Evolutionary conservation across 495 filamentous ascomycete genomes (phyloP).

Genomic region (Penicillium angulare): DNA sequence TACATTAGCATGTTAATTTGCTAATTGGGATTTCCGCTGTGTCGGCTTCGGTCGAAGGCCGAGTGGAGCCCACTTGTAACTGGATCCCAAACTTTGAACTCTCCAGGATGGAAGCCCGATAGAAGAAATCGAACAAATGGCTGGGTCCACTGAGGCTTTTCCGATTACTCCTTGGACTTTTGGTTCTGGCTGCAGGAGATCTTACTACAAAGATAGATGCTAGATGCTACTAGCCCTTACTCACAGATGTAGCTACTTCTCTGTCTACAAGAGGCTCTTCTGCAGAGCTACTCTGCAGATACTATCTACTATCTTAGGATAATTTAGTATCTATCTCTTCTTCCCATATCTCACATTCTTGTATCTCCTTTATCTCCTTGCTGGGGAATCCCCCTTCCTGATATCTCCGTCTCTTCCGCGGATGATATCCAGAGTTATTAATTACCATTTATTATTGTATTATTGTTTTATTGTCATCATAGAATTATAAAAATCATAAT

Average conservation of each 20-base stretch:
- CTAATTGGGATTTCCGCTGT: no score
- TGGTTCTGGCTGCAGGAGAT: background rate
- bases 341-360: slow-evolving; percentile 14
- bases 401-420: slow-evolving; percentile 12
- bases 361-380: background rate
- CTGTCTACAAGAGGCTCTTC: background rate
- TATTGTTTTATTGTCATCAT: no score
- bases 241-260: background rate
- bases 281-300: no score
- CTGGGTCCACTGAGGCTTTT: slow-evolving; percentile 16
- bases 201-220: no score
- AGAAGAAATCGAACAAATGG: slow-evolving; percentile 17
- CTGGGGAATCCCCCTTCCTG: background rate
- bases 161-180: slow-evolving; percentile 1
- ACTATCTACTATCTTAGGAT: no score
- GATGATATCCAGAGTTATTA: no score
- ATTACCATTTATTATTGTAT: no score
- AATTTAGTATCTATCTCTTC: no score
- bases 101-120: slow-evolving; percentile 26
- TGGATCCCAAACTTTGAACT: no score
- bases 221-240: no score
- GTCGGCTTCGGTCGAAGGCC: slow-evolving; percentile 15
- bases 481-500: no score
- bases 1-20: slow-evolving; percentile 10
- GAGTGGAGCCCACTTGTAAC: slow-evolving; percentile 2